Evolutionary conservation across 345 rosid genomes (phyloP).

Genomic region (Lepidium africanum): DNA sequence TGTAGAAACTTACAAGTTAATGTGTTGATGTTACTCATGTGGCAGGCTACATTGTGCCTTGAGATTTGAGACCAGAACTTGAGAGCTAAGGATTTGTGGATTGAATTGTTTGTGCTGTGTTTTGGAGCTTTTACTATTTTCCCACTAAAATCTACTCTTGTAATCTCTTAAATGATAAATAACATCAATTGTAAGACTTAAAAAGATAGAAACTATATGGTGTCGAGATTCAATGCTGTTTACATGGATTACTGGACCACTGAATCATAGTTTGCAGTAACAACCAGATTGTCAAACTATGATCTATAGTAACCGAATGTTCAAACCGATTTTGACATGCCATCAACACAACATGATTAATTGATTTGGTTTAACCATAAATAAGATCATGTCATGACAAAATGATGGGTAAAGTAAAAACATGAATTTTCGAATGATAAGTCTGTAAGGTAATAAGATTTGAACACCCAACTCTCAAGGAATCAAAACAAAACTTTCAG

Average conservation of each 20-base stretch:
- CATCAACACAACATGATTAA: background rate
- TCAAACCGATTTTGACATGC: background rate
- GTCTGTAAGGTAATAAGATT: constrained; percentile 13
- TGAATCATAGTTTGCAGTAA: background rate
- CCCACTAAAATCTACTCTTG: background rate
- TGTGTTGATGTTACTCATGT: constrained; percentile 1
- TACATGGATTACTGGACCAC: background rate
- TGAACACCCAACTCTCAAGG: constrained; percentile 24
- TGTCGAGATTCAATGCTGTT: background rate
- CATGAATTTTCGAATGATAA: background rate
- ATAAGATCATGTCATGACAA: background rate
- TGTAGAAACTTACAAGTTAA: background rate
- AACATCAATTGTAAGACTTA: too few relatives aligned
- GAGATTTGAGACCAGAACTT: background rate
- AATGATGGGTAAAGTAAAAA: background rate
- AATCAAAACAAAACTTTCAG: constrained; percentile 27
- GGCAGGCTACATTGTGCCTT: constrained; percentile 24
- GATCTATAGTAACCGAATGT: background rate
- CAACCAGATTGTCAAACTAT: background rate
- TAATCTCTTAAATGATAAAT: constrained; percentile 1
- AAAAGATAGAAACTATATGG: too few relatives aligned
- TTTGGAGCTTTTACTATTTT: background rate
- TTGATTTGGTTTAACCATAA: background rate
- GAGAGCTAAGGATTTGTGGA: background rate
- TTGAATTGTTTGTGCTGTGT: background rate